These are phyloP conservation scores for Podosphaera aphanis DNA, from an alignment of 2,329 filamentous ascomycete species.

Conservation along the genomic window DNA sequence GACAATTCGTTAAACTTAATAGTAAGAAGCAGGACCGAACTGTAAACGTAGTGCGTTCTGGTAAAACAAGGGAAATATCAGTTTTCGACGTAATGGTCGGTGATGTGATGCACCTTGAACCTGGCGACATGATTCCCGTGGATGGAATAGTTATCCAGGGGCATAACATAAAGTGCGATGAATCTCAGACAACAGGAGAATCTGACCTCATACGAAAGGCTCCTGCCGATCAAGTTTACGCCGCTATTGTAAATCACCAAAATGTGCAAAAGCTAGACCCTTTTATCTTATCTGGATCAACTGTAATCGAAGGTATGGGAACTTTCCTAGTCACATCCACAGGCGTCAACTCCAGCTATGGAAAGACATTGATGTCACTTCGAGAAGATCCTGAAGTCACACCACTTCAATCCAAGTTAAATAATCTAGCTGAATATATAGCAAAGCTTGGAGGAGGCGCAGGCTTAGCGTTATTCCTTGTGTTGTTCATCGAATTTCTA, in stretches of 20 bases:
- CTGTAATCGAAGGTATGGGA: conserved; percentile 53
- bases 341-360: conserved; percentile 50
- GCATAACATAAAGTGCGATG: conserved; percentile 44
- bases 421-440: conserved; percentile 56
- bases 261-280: conserved; percentile 45
- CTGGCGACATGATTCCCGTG: conserved; percentile 48
- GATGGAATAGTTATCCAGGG: conserved; percentile 48
- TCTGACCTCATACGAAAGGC: conserved; percentile 49
- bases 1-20: conserved; percentile 59
- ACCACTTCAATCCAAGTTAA: conserved; percentile 55
- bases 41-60: conserved; percentile 57
- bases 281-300: conserved; percentile 60
- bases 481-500: conserved; percentile 57
- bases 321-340: conserved; percentile 54
- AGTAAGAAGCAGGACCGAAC: conserved; percentile 54
- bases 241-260: conserved; percentile 35
- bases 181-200: conserved; percentile 56
- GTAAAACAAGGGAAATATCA: conserved; percentile 42
- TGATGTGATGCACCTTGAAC: conserved; percentile 49
- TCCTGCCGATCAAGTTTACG: conserved; percentile 37
- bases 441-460: conserved; percentile 51
- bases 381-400: conserved; percentile 57
- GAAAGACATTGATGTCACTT: conserved; percentile 57
- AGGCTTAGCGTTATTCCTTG: conserved; percentile 52
- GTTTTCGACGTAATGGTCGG: conserved; percentile 51